Evolutionary conservation across 2,329 filamentous ascomycete species (phyloP).

Genomic region (Didymella arachidicola): DNA sequence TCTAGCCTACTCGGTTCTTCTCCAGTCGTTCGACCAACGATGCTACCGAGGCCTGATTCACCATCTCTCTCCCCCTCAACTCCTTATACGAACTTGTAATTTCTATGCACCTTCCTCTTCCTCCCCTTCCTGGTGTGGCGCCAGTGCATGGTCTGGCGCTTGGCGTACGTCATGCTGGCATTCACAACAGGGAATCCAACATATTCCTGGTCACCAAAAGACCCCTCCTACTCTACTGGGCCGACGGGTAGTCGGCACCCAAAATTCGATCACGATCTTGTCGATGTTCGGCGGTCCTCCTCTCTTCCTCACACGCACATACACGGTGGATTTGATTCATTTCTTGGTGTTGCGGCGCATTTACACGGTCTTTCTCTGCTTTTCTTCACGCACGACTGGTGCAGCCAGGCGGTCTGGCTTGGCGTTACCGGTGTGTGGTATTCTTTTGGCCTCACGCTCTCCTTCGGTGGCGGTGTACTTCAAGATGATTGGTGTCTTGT

Average conservation of each 20-base stretch:
- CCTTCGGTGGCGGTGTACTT: conserved; percentile 19
- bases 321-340: conserved; percentile 33
- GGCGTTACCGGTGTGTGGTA: conserved; percentile 19
- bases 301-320: conserved; percentile 37
- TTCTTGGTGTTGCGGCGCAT: conserved; percentile 34
- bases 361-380: conserved; percentile 9
- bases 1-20: background rate
- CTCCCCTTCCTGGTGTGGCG: conserved; percentile 32
- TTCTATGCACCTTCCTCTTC: conserved; percentile 32
- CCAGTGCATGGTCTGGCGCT: conserved; percentile 42
- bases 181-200: conserved; percentile 26
- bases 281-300: conserved; percentile 24
- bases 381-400: conserved; percentile 17
- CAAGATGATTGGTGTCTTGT: conserved; percentile 13
- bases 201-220: conserved; percentile 22
- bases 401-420: conserved; percentile 16
- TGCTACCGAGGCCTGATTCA: conserved; percentile 2
- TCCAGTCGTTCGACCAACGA: background rate
- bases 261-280: conserved; percentile 28
- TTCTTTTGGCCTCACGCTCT: conserved; percentile 9
- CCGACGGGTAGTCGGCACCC: conserved; percentile 17
- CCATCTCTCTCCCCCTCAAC: conserved; percentile 18
- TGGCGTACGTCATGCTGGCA: conserved; percentile 40
- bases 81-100: conserved; percentile 41
- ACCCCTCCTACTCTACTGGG: conserved; percentile 27